A percentile compares a stretch with the other conserved stretches of the same genome.
Conservation (phyloP, 495 filamentous ascomycete species). For the Neurospora sp. region DNA sequence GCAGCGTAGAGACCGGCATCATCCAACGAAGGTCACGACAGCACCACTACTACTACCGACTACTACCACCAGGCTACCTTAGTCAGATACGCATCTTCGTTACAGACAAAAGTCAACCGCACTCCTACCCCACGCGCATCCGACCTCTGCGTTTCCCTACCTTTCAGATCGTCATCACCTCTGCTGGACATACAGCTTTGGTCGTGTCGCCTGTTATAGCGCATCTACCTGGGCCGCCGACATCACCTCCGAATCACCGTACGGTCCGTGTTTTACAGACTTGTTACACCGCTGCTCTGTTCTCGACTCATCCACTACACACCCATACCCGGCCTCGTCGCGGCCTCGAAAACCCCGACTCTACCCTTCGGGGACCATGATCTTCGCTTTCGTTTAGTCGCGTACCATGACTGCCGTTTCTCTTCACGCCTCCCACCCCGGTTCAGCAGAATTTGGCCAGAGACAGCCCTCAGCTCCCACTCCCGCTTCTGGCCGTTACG, state of each 20-base stretch:
- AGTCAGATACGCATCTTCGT: background rate
- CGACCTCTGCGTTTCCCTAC: background rate
- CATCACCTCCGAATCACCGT: background rate
- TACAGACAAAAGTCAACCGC: background rate
- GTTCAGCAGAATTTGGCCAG: conserved; percentile 7
- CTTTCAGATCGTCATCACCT: background rate
- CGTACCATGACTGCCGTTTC: conserved; percentile 23
- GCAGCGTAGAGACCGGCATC: background rate
- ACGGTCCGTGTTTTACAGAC: background rate
- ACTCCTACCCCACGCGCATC: background rate
- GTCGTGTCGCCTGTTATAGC: background rate
- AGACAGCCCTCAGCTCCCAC: conserved; percentile 8
- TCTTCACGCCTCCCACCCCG: conserved; percentile 7
- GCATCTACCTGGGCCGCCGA: background rate
- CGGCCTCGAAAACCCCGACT: background rate
- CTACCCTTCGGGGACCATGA: conserved; percentile 9
- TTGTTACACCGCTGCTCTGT: background rate
- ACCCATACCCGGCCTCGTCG: background rate
- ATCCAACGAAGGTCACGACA: background rate
- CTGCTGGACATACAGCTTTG: background rate
- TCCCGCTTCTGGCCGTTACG: background rate
- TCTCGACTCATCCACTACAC: background rate
- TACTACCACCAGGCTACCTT: background rate
- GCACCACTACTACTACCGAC: background rate
- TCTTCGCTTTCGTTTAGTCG: conserved; percentile 5